phyloP scores from a whole-genome alignment of 2,329 filamentous ascomycete species.

The Botrytis cinerea region DNA sequence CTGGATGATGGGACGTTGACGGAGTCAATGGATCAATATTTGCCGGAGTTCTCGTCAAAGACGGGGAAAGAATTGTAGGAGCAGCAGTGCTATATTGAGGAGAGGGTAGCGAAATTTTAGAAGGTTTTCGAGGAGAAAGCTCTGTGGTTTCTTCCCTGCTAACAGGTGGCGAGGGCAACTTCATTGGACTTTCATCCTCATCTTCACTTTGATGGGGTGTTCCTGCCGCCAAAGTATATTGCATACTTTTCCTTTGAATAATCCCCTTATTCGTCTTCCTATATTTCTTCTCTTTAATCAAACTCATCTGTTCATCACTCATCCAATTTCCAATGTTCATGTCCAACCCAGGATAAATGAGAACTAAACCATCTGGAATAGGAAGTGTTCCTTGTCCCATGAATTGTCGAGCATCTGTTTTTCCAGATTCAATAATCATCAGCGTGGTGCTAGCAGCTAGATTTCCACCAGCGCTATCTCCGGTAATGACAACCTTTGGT shows the following conservation, averaged over 20 bases:
- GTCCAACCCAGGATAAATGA: slow-evolving; percentile 88
- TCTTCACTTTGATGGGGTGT: slow-evolving; percentile 82
- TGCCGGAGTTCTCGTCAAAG: not conserved
- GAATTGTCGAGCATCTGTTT: slow-evolving; percentile 56
- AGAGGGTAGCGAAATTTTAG: slow-evolving; percentile 2
- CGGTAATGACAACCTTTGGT: slow-evolving; percentile 72
- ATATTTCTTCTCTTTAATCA: slow-evolving; percentile 81
- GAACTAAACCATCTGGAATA: slow-evolving; percentile 74
- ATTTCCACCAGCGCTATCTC: slow-evolving; percentile 82
- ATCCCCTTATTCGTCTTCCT: slow-evolving; percentile 78
- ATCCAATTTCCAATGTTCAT: slow-evolving; percentile 99
- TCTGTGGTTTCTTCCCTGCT: slow-evolving; percentile 1
- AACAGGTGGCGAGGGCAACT: slow-evolving; percentile 32
- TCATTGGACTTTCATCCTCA: slow-evolving; percentile 51
- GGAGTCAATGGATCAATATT: slow-evolving; percentile 24
- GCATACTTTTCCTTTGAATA: slow-evolving; percentile 79
- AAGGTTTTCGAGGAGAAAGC: not conserved
- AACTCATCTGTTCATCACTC: slow-evolving; percentile 94
- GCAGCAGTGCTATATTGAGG: slow-evolving; percentile 32
- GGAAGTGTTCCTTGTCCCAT: slow-evolving; percentile 63
- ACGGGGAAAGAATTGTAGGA: slow-evolving; percentile 33
- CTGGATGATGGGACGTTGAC: slow-evolving; percentile 52
- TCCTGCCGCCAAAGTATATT: slow-evolving; percentile 81
- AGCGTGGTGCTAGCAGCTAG: slow-evolving; percentile 77
- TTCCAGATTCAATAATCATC: slow-evolving; percentile 81